Conservation (phyloP, 371 early-diverging fungal genomes). For the Rhizopus microsporus region DNA sequence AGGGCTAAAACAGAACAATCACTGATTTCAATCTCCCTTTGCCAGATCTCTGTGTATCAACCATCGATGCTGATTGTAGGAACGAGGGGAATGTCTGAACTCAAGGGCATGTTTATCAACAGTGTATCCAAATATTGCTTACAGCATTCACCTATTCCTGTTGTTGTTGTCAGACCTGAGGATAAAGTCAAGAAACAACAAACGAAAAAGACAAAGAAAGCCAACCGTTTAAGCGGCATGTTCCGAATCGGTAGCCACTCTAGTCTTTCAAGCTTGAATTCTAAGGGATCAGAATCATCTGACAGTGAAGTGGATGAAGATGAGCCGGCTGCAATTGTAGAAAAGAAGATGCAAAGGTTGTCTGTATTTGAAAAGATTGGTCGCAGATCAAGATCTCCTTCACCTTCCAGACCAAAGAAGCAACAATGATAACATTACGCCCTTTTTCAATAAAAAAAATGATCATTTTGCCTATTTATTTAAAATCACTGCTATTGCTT, state of each 20-base stretch:
- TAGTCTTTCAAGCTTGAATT: constrained; percentile 24
- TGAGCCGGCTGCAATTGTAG: constrained; percentile 12
- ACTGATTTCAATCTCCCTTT: not conserved
- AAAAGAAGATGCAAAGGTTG: constrained; percentile 34
- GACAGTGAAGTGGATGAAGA: constrained; percentile 31
- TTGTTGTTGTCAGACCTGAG: constrained; percentile 61
- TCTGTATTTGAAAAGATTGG: constrained; percentile 39
- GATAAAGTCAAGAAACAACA: constrained; percentile 49
- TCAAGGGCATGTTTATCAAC: constrained; percentile 61
- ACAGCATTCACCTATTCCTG: constrained; percentile 61
- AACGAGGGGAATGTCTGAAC: constrained; percentile 58
- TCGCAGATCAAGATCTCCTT: constrained; percentile 43
- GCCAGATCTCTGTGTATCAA: constrained; percentile 57
- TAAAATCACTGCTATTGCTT: no score
- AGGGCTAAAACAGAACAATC: not conserved
- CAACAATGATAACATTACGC: not conserved
- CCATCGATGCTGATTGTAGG: constrained; percentile 66
- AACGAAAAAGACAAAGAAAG: constrained; percentile 38
- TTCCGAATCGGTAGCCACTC: constrained; percentile 39
- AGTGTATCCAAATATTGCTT: constrained; percentile 63
- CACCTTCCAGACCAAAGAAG: constrained; percentile 28
- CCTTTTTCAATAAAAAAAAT: not conserved
- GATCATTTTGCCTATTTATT: no score
- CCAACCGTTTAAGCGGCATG: constrained; percentile 45
- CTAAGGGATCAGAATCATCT: constrained; percentile 26